Base-by-base conservation (phyloP, 2,329 filamentous ascomycete genomes). In the Cladophialophora exuberans region DNA sequence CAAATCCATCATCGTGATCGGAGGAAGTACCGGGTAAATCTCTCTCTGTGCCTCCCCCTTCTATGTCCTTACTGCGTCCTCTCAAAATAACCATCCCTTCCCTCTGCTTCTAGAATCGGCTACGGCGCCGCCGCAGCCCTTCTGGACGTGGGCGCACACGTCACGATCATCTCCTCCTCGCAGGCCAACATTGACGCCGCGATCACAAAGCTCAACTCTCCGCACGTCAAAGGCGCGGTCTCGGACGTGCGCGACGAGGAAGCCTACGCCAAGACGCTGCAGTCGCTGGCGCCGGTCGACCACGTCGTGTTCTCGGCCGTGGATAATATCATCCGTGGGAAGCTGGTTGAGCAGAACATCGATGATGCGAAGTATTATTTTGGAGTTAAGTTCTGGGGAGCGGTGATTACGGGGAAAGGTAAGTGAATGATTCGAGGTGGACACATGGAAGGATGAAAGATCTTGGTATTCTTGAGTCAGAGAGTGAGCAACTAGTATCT, bases 271-370 rank as follows among this genome's bases (percentile, higher is more conserved):
- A 10, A 47, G 28, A 43, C 51, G 6, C 38, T 62, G 15, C 59
- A 43, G 23, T 60, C 59, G 9, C 46, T 60, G 22, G 59, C 57
- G 6, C 51, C 70, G 6, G 62, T 83, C 20, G 78, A 86, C 62
- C 83, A 86, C 63, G 72, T 85, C 15, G 70, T 83, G 30, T 80
- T 76, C 68, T 84, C 82, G 0, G 82, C 83, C 0, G 83, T 77
- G 10, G 77, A 80, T 54, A 60, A 60, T 17, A 60, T 62, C 25
- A 60, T 62, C 31, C 54, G 60, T 7, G 60, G 60, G 11, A 52
- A 54, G 20, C 31, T 60, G 23, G 54, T 41, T 18, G 52, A 60
- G n/a, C 46, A 47, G n/a, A 36, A 46, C n/a, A 36, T 60, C 28
- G 57, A 60, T 11, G 54, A 46, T 2, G 54, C 54, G 7, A 58